Conservation (phyloP, 345 rosid genomes). For the Eucalyptus shirleyi region DNA sequence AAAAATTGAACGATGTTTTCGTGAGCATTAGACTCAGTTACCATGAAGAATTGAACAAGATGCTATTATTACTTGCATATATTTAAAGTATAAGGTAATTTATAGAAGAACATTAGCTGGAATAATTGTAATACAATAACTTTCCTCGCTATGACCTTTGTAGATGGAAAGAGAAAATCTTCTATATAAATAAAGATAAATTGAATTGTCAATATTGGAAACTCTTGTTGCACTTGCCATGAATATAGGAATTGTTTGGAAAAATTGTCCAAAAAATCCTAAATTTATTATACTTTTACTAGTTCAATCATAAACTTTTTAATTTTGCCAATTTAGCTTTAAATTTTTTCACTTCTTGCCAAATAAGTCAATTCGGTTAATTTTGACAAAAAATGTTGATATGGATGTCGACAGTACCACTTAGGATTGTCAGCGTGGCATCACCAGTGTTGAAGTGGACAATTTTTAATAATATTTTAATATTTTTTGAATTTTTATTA, state of each 20-base stretch:
- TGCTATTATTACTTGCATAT: background rate
- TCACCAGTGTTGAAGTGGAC: rapidly evolving
- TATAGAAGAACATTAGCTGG: too few relatives aligned
- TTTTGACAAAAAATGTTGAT: too few relatives aligned
- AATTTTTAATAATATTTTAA: too few relatives aligned
- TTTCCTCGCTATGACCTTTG: background rate
- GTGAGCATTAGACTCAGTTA: background rate
- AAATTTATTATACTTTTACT: too few relatives aligned
- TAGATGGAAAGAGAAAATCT: background rate
- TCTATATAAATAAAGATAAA: too few relatives aligned
- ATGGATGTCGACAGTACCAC: rapidly evolving
- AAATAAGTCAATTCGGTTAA: too few relatives aligned
- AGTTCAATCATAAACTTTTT: too few relatives aligned
- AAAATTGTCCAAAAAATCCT: too few relatives aligned
- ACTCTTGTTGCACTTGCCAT: background rate
- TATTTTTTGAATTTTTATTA: too few relatives aligned
- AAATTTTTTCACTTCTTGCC: too few relatives aligned
- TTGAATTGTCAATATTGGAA: background rate
- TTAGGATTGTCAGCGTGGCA: rapidly evolving
- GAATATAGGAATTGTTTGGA: background rate
- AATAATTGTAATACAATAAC: background rate
- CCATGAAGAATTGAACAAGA: background rate
- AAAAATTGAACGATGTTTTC: background rate
- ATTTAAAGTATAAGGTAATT: background rate
- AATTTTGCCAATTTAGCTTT: too few relatives aligned